Conservation (phyloP, 2,329 filamentous ascomycete species). For the Ophiostoma triangulosporum region DNA sequence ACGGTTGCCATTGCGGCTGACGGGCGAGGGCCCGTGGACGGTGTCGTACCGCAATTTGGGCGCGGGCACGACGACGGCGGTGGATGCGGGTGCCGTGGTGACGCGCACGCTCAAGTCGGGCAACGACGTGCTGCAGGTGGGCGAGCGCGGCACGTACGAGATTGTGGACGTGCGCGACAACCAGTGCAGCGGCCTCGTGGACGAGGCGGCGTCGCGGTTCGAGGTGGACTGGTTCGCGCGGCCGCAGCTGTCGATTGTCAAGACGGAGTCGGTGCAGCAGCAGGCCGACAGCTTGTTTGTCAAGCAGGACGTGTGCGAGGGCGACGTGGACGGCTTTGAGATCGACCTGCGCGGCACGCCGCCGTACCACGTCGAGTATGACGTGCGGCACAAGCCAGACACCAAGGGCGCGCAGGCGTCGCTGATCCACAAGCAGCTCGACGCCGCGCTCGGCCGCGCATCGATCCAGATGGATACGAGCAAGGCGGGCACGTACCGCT, state of each 20-base stretch:
- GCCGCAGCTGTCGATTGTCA: conserved; percentile 54
- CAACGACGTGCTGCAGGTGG: conserved; percentile 59
- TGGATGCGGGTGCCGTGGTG: conserved; percentile 19
- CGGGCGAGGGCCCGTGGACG: conserved; percentile 74
- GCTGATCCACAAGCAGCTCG: conserved; percentile 56
- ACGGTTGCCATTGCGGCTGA: conserved; percentile 68
- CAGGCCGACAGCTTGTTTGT: conserved; percentile 39
- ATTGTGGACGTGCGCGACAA: conserved; percentile 65
- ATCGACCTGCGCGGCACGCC: conserved; percentile 53
- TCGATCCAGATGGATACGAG: conserved; percentile 76
- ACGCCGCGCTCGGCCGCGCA: conserved; percentile 61
- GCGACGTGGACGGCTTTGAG: conserved; percentile 82
- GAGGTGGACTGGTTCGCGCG: conserved; percentile 75
- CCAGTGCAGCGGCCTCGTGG: conserved; percentile 70
- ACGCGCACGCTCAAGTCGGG: conserved; percentile 35
- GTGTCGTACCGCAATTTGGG: conserved; percentile 58
- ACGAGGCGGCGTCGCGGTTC: conserved; percentile 60
- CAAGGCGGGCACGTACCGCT: conserved; percentile 71
- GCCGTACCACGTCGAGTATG: conserved; percentile 73
- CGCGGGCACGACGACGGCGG: conserved; percentile 8
- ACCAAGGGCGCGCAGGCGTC: conserved; percentile 29
- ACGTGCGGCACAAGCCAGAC: conserved; percentile 55
- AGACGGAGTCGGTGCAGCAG: conserved; percentile 44
- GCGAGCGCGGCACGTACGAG: conserved; percentile 61
- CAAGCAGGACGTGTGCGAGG: conserved; percentile 82